These are phyloP conservation scores for Mycena indigotica DNA, from an alignment of 768 basidiomycete genomes.

Conservation along the genomic window DNA sequence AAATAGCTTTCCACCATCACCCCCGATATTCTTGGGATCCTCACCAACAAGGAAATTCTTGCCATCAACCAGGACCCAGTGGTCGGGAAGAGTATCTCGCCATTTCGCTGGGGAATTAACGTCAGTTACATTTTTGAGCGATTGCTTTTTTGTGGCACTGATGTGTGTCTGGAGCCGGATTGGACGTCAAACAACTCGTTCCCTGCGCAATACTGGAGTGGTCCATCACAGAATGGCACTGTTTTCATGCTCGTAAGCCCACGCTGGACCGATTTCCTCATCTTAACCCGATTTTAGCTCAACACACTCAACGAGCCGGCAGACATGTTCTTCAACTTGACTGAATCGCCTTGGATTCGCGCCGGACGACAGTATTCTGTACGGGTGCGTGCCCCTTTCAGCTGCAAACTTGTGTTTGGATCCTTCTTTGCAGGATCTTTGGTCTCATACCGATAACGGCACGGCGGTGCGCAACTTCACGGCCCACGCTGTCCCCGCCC, in stretches of 20 bases:
- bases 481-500: slow-evolving; percentile 47
- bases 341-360: slow-evolving; percentile 67
- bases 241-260: slow-evolving; percentile 62
- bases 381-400: slow-evolving; percentile 41
- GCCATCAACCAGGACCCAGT: slow-evolving; percentile 72
- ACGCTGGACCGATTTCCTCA: background rate
- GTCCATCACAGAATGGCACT: slow-evolving; percentile 58
- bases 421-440: slow-evolving; percentile 45
- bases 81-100: slow-evolving; percentile 60
- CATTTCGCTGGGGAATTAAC: slow-evolving; percentile 71
- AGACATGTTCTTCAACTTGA: slow-evolving; percentile 57
- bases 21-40: slow-evolving; percentile 52
- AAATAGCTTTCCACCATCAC: slow-evolving; percentile 53
- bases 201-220: slow-evolving; percentile 70
- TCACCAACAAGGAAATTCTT: slow-evolving; percentile 64
- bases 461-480: slow-evolving; percentile 56
- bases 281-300: slow-evolving; percentile 37
- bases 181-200: slow-evolving; percentile 45
- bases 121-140: slow-evolving; percentile 35
- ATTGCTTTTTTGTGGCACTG: background rate
- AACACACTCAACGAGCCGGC: slow-evolving; percentile 57
- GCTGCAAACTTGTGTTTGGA: background rate
- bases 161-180: slow-evolving; percentile 31
- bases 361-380: slow-evolving; percentile 63
- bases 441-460: slow-evolving; percentile 58